phyloP scores from a whole-genome alignment of 768 basidiomycete species.

The Mrakia hoshinonis region DNA sequence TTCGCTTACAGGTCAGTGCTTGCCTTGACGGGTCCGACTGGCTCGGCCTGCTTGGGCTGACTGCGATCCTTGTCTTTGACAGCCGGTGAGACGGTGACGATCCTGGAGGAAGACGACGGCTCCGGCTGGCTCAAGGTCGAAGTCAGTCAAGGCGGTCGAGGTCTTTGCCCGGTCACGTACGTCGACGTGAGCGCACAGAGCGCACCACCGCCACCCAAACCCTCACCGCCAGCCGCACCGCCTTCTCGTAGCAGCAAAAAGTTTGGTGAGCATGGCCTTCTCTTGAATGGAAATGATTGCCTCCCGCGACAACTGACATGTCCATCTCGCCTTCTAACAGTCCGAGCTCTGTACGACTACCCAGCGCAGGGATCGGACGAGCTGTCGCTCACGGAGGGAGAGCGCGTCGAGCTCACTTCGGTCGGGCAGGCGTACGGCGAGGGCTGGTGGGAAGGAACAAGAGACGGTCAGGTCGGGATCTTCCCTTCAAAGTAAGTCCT shows the following conservation, averaged over 20 bases:
- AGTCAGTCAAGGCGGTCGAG: neutral
- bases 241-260: neutral
- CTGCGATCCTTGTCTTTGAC: neutral
- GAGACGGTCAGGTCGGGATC: neutral
- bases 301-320: too few relatives aligned
- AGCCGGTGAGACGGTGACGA: conserved; percentile 22
- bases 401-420: conserved; percentile 13
- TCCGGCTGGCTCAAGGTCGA: conserved; percentile 29
- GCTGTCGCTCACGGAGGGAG: conserved; percentile 20
- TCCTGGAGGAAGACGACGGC: conserved; percentile 28
- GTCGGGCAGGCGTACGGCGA: conserved; percentile 20
- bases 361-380: conserved; percentile 19
- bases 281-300: too few relatives aligned
- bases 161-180: conserved; percentile 26
- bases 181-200: neutral
- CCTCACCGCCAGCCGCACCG: neutral
- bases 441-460: conserved; percentile 26
- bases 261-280: conserved; percentile 12
- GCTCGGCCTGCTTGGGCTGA: neutral
- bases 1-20: conserved; percentile 14
- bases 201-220: neutral
- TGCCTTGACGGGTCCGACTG: neutral
- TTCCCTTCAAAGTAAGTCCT: conserved; percentile 29
- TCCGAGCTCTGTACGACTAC: conserved; percentile 24
- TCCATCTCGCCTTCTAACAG: neutral